These are phyloP conservation scores for Trichoderma guizhouense DNA, from an alignment of 2,329 filamentous ascomycete species.

Conservation along the genomic window DNA sequence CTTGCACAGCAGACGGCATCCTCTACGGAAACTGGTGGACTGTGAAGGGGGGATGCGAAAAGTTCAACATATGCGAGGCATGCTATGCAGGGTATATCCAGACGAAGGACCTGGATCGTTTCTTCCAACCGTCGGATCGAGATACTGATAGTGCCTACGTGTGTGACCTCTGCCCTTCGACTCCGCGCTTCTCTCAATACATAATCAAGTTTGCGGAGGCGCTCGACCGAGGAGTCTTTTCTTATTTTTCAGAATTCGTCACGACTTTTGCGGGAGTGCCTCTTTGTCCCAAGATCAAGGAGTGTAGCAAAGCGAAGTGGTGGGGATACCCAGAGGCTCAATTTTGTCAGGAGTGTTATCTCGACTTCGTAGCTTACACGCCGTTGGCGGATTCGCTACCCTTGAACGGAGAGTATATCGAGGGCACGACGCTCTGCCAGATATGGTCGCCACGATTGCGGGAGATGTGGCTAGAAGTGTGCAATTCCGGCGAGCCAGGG, in stretches of 20 bases:
- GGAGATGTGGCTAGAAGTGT: constrained; percentile 30
- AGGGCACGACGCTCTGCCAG: constrained; percentile 31
- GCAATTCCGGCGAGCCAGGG: constrained; percentile 25
- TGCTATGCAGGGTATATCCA: constrained; percentile 32
- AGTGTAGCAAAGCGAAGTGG: constrained; percentile 28
- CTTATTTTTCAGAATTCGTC: constrained; percentile 27
- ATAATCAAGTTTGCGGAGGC: constrained; percentile 29
- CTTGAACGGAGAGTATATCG: constrained; percentile 26
- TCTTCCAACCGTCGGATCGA: constrained; percentile 27
- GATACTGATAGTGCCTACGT: constrained; percentile 23
- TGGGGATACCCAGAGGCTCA: constrained; percentile 34
- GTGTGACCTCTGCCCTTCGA: constrained; percentile 30
- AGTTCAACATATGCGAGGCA: constrained; percentile 32
- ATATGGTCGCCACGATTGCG: constrained; percentile 40
- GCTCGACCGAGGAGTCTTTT: constrained; percentile 32
- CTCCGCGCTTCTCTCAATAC: constrained; percentile 26
- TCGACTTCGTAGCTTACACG: constrained; percentile 31
- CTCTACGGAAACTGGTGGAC: constrained; percentile 35
- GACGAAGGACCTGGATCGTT: constrained; percentile 25
- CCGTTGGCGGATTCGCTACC: constrained; percentile 26
- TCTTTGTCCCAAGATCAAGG: constrained; percentile 28
- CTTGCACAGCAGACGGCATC: constrained; percentile 30
- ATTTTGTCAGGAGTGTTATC: constrained; percentile 35
- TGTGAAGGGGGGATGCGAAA: constrained; percentile 19
- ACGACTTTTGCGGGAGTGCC: constrained; percentile 29